Percentiles rank a stretch among this genome's conserved stretches.
Conservation (phyloP, 2,329 filamentous ascomycete genomes). For the Westerdykella aurantiaca region DNA sequence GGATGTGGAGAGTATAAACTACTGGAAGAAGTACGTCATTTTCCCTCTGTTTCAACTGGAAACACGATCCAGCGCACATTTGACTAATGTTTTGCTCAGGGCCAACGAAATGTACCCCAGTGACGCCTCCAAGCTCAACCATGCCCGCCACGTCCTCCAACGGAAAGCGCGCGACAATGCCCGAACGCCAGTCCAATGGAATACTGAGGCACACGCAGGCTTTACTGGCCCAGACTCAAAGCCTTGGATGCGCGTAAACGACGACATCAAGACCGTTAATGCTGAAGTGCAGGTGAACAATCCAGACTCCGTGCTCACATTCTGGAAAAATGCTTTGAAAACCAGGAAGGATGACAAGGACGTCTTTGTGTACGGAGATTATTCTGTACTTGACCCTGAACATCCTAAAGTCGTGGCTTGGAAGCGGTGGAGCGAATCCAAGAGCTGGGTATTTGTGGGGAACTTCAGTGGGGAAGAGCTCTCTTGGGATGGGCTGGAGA, state of each 20-base stretch:
- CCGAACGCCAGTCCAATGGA: conserved; percentile 64
- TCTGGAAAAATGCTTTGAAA: conserved; percentile 54
- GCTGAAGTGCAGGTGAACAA: conserved; percentile 47
- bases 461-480: conserved; percentile 30
- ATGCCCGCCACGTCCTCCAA: conserved; percentile 43
- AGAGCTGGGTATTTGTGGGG: conserved; percentile 18
- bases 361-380: conserved; percentile 58
- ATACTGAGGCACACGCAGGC: conserved; percentile 50
- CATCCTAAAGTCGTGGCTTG: conserved; percentile 29
- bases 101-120: conserved; percentile 27
- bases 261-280: conserved; percentile 52
- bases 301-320: conserved; percentile 49
- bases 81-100: conserved; percentile 4
- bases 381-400: conserved; percentile 49
- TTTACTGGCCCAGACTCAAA: conserved; percentile 51
- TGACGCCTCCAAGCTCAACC: conserved; percentile 20
- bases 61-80: too few relatives aligned
- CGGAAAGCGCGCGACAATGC: conserved; percentile 61
- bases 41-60: too few relatives aligned
- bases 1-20: conserved; percentile 53
- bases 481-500: conserved; percentile 23
- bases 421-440: conserved; percentile 22
- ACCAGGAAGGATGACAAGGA: conserved; percentile 54
- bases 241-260: conserved; percentile 58
- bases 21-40: conserved; percentile 39